Conservation (phyloP, 371 early-diverging fungal species). For the Haplosporangium sp. region DNA sequence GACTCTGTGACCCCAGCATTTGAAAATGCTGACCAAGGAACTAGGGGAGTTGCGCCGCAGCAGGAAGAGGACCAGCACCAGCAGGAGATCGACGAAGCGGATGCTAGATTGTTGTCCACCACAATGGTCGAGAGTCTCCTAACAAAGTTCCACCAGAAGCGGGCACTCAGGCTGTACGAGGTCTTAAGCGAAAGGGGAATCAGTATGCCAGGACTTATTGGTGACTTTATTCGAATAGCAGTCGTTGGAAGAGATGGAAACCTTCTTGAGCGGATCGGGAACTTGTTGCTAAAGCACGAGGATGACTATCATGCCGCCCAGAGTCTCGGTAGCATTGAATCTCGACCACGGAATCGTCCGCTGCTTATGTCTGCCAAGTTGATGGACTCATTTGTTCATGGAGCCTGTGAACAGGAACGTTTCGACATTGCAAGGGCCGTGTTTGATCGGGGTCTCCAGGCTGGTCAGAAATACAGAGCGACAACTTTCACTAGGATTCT, state of each 20-base stretch:
- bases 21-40: too few species aligned
- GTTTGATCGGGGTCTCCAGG: slow-evolving; percentile 31
- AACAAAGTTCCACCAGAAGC: slow-evolving; percentile 1
- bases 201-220: slow-evolving; percentile 7
- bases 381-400: slow-evolving; percentile 39
- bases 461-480: slow-evolving; percentile 24
- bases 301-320: slow-evolving; percentile 1
- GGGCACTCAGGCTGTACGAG: slow-evolving; percentile 22
- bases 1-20: background rate
- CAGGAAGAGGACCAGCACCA: background rate
- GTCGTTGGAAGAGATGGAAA: slow-evolving; percentile 7
- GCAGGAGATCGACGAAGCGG: background rate
- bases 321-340: background rate
- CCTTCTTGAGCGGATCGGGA: slow-evolving; percentile 34
- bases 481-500: slow-evolving; percentile 33
- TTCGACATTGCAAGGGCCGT: slow-evolving; percentile 39
- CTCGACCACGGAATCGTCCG: slow-evolving; percentile 11
- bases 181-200: slow-evolving; percentile 10
- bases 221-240: slow-evolving; percentile 19
- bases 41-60: too few species aligned
- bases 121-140: slow-evolving; percentile 30
- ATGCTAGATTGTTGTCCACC: slow-evolving; percentile 19
- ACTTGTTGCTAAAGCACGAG: slow-evolving; percentile 25
- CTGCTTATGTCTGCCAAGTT: slow-evolving; percentile 20
- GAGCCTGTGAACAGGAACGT: slow-evolving; percentile 28